These are phyloP conservation scores for Infundibulicybe gibba DNA, from an alignment of 768 basidiomycete species.

Conservation along the genomic window DNA sequence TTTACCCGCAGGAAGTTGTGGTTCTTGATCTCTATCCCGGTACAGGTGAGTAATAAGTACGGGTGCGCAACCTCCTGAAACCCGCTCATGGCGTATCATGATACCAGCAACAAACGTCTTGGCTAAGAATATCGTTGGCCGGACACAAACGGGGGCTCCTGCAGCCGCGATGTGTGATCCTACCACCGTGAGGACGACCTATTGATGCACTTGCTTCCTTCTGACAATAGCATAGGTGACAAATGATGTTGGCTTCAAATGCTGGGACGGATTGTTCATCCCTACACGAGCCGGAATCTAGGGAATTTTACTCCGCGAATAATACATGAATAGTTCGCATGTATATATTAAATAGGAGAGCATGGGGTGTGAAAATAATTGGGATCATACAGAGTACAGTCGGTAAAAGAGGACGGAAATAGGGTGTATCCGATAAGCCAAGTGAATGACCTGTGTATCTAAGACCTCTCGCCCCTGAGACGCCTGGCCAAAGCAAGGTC, in stretches of 20 bases:
- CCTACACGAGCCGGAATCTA: conserved; percentile 28
- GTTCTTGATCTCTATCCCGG: conserved; percentile 56
- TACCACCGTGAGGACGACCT: conserved; percentile 31
- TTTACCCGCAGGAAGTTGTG: conserved; percentile 49
- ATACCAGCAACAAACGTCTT: conserved; percentile 44
- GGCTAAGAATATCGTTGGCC: conserved; percentile 42
- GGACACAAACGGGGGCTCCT: conserved; percentile 37
- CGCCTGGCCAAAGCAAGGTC: conserved; percentile 85
- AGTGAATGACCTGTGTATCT: conserved; percentile 20
- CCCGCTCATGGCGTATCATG: not conserved
- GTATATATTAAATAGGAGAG: conserved; percentile 6
- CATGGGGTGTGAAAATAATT: conserved; percentile 7
- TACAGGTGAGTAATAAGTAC: conserved; percentile 46
- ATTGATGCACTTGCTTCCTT: not conserved
- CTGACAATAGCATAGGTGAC: conserved; percentile 26
- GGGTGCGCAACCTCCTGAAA: not conserved
- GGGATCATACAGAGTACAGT: conserved; percentile 10
- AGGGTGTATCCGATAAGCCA: not conserved
- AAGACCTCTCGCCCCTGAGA: conserved; percentile 83
- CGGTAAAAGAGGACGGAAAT: not conserved
- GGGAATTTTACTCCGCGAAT: not conserved
- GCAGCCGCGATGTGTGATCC: conserved; percentile 55
- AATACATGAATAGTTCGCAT: not conserved
- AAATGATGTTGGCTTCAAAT: conserved; percentile 47
- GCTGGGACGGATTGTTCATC: conserved; percentile 42